A percentile compares a stretch with the other conserved stretches of the same genome.
These are phyloP conservation scores for Populus pruinosa DNA, from an alignment of 345 rosid species.

Conservation along the genomic window DNA sequence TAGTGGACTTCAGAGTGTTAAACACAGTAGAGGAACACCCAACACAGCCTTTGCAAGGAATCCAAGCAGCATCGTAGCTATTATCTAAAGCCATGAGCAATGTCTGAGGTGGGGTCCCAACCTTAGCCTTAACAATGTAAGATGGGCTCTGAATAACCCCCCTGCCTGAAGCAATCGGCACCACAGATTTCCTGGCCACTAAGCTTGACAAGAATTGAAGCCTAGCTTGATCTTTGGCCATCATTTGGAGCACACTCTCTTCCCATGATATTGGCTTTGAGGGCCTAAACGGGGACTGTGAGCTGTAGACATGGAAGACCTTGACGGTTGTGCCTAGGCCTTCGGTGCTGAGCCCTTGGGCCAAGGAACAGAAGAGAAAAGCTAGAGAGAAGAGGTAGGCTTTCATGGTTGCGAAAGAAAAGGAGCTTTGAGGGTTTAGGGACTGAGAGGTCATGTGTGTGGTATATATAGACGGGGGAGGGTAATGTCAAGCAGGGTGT, in stretches of 20 bases:
- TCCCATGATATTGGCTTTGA: constrained; percentile 69
- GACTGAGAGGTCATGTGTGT: background rate
- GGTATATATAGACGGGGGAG: constrained; percentile 19
- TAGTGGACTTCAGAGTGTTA: constrained; percentile 45
- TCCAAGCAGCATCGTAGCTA: constrained; percentile 84
- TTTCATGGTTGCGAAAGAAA: constrained; percentile 16
- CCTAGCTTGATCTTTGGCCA: constrained; percentile 70
- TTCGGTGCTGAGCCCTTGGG: constrained; percentile 21
- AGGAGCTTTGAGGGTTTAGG: constrained; percentile 10
- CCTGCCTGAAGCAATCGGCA: constrained; percentile 90
- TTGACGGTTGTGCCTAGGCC: constrained; percentile 63
- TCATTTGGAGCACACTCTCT: constrained; percentile 56
- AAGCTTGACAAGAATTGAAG: constrained; percentile 64
- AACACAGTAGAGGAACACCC: constrained; percentile 70
- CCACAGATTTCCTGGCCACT: constrained; percentile 56
- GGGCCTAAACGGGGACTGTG: constrained; percentile 71
- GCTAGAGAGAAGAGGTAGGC: constrained; percentile 24
- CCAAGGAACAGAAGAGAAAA: constrained; percentile 26
- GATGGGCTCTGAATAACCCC: constrained; percentile 78
- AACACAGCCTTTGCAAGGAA: constrained; percentile 72
- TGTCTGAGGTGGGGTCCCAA: constrained; percentile 84
- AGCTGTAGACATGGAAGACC: constrained; percentile 72
- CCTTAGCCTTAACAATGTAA: constrained; percentile 62
- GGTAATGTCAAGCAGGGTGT: constrained; percentile 16
- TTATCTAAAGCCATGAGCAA: constrained; percentile 87